These are phyloP conservation scores for Mentha longifolia DNA, from an alignment of 257 asterid species.

Conservation along the genomic window DNA sequence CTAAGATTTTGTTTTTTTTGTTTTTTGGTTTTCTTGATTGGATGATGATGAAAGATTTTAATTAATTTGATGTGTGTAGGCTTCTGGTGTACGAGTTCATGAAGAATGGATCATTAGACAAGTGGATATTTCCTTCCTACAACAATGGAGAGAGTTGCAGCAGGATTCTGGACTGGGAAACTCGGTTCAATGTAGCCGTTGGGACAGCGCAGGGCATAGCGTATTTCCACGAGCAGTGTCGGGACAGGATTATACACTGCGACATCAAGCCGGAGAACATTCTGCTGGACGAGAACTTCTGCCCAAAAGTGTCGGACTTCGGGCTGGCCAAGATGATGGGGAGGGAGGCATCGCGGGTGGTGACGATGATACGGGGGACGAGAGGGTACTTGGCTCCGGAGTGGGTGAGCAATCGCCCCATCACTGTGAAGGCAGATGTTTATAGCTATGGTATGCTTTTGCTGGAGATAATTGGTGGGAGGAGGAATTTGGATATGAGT, in stretches of 20 bases:
- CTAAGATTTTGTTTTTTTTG: background rate
- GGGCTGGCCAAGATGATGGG: slow-evolving; percentile 96
- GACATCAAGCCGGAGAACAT: slow-evolving; percentile 95
- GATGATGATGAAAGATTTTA: too few relatives aligned
- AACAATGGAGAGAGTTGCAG: slow-evolving; percentile 34
- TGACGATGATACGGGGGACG: slow-evolving; percentile 87
- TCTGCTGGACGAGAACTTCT: slow-evolving; percentile 74
- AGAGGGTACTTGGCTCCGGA: slow-evolving; percentile 91
- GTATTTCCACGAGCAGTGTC: slow-evolving; percentile 92
- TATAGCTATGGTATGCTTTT: slow-evolving; percentile 94
- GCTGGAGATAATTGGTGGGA: slow-evolving; percentile 82
- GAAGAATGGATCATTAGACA: slow-evolving; percentile 88
- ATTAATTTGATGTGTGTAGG: slow-evolving; percentile 46
- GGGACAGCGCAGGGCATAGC: slow-evolving; percentile 93
- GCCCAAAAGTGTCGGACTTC: slow-evolving; percentile 91
- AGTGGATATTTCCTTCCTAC: slow-evolving; percentile 78
- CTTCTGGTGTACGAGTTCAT: slow-evolving; percentile 91
- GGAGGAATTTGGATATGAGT: slow-evolving; percentile 88
- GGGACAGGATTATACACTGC: slow-evolving; percentile 83
- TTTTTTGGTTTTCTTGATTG: background rate
- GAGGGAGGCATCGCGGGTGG: slow-evolving; percentile 85
- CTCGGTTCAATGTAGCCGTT: slow-evolving; percentile 72
- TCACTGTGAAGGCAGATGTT: slow-evolving; percentile 90
- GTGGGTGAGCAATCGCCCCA: slow-evolving; percentile 88
- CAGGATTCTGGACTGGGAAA: slow-evolving; percentile 65